phyloP scores from a whole-genome alignment of 164 flowering plant genomes.

The Litsea cubeba region DNA sequence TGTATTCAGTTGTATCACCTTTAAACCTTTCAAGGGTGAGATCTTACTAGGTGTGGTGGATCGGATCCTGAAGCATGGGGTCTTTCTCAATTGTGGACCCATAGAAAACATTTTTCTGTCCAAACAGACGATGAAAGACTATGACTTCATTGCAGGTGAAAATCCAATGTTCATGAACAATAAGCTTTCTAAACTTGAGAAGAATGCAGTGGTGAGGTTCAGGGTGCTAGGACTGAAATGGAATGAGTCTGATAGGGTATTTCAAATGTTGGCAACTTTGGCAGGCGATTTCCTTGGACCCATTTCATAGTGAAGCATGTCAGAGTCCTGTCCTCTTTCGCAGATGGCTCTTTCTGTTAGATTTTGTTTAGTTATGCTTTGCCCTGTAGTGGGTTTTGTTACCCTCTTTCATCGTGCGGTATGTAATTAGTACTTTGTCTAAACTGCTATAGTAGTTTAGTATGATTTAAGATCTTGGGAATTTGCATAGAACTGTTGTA shows the following conservation, averaged over 20 bases:
- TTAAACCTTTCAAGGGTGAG: conserved; percentile 68
- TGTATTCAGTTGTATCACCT: conserved; percentile 52
- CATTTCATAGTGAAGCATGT: conserved; percentile 5
- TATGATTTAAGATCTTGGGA: too few species aligned
- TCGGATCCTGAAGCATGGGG: conserved; percentile 64
- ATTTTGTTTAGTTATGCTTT: too few species aligned
- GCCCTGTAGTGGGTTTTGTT: too few species aligned
- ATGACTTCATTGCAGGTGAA: conserved; percentile 53
- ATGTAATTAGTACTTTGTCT: too few species aligned
- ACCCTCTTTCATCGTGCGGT: too few species aligned
- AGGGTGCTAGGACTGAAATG: conserved; percentile 27
- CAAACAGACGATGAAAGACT: conserved; percentile 52
- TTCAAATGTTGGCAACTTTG: conserved; percentile 41
- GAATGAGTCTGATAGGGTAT: conserved; percentile 38
- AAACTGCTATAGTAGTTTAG: too few species aligned
- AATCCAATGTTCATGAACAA: conserved; percentile 54
- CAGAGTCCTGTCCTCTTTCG: not conserved
- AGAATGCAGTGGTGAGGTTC: conserved; percentile 29
- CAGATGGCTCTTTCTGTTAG: not conserved
- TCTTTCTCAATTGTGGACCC: conserved; percentile 70
- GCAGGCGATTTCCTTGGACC: conserved; percentile 59
- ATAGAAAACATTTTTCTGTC: conserved; percentile 53
- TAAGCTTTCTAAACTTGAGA: conserved; percentile 47
- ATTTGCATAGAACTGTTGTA: too few species aligned
- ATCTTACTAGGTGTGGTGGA: conserved; percentile 51